Evolutionary conservation across 768 basidiomycete species (phyloP), one percentile per base, ranked within the genome.

Genomic region (Cystofilobasidium macerans): DNA sequence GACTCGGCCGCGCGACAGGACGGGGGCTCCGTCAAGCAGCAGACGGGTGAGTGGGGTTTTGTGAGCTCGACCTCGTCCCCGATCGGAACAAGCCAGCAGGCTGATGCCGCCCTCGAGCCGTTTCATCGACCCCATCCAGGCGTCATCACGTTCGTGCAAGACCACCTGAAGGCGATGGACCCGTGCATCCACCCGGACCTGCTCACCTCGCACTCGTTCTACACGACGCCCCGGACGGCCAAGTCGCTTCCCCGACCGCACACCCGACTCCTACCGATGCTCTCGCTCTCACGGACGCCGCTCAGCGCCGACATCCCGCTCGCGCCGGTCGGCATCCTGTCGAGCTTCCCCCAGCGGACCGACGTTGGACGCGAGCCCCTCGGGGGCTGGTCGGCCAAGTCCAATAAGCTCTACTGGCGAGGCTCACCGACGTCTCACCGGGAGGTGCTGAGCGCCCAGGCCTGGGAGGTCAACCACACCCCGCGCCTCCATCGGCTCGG

Each of bases 221-320:
- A 74, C n/a, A 70, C 76, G 43, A 73, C 73, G 48, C 68, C 65
- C 22, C 72, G 74, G 57, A 71, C 71, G 42, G 67, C 64, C n/a
- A 68, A 73, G 14, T 72, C 73, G 3, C 73, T 74, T 58, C 76
- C 76, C 13, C 74, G 72, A 53, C 75, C 76, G 2, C 76, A 77
- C 62, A 75, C 75, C 38, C 72, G 74, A 51, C 69, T 76, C 3
- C 73, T 73, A 33, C 76, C 76, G 11, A 74, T 77, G 64, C 67
- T 77, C 5, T 73, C 73, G 11, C 75, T 74, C 12, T 76, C 75
- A 28, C 73, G 74, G 35, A 75, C 75, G 11, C 67, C 70, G 48
- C 67, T 76, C 33, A 73, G 76, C 59, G 73, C 74, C 0, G 76
- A 77, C 65, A 76, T 77, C 45, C 75, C 76, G 1, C 71, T 77